These are phyloP conservation scores for Amanita thiersii DNA, from an alignment of 768 basidiomycete species.

Conservation along the genomic window DNA sequence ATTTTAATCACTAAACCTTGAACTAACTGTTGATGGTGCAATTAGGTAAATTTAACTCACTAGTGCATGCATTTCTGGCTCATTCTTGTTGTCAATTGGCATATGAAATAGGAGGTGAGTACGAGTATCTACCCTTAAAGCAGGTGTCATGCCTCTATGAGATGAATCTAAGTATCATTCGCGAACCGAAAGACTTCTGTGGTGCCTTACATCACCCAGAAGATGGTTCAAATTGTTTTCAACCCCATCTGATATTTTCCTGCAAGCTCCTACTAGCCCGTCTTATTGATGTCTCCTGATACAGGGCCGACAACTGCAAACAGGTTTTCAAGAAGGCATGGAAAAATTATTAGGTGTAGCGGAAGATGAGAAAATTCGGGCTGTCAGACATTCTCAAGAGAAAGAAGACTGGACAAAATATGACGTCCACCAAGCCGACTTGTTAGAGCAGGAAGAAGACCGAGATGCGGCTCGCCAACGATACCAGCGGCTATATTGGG, in stretches of 20 bases:
- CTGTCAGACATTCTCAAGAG: background rate
- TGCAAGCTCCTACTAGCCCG: background rate
- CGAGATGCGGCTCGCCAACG: conserved; percentile 50
- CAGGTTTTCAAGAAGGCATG: conserved; percentile 76
- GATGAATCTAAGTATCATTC: conserved; percentile 66
- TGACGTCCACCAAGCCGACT: conserved; percentile 55
- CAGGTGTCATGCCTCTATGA: conserved; percentile 9
- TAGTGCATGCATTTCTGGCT: conserved; percentile 8
- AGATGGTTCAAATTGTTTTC: conserved; percentile 55
- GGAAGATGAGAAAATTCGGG: conserved; percentile 10
- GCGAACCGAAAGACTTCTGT: conserved; percentile 53
- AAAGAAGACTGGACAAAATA: conserved; percentile 21
- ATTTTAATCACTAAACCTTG: conserved; percentile 10
- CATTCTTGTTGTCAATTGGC: conserved; percentile 7
- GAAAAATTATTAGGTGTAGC: conserved; percentile 65
- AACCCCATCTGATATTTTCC: conserved; percentile 58
- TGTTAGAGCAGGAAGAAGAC: conserved; percentile 46
- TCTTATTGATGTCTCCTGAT: conserved; percentile 1
- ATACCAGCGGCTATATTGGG: conserved; percentile 74
- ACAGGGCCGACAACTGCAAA: conserved; percentile 64
- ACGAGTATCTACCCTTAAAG: conserved; percentile 1
- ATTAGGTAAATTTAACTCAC: conserved; percentile 13
- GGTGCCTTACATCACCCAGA: conserved; percentile 57
- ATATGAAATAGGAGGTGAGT: conserved; percentile 31
- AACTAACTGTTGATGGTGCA: conserved; percentile 5